Evolutionary conservation across 1,284 basidiomycete genomes (phyloP), one percentile per base, ranked within the genome.

Genomic region (Pholiota adiposa): DNA sequence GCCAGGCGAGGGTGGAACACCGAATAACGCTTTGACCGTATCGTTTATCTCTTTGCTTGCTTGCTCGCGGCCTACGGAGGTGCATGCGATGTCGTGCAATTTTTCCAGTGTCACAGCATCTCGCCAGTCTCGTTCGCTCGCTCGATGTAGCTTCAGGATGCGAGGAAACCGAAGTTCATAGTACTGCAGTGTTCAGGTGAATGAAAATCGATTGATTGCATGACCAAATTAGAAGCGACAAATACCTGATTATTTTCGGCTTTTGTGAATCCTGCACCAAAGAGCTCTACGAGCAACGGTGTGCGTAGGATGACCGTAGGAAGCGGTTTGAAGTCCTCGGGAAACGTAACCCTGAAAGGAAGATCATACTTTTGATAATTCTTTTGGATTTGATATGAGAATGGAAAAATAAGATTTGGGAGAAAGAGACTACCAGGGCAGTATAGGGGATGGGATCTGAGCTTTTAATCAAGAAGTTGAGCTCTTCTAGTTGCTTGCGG

Each of bases 131-230:
- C 92, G 83, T 58, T 93, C 90, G 12, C 67, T 72, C 0, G 74
- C 66, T 5, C 86, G 83, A 68, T 84, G 85, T 3, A 89, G 75
- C 69, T 93, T 94, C 29, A 81, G 77, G 23, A 94, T 78, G 44
- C 94, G 81, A 0, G 94, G 92, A 73, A 92, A 96, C 4, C 94
- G 88, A 3, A 94, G 78, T 67, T 92, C 92, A 68, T 94, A 95
- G 63, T 87, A 80, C 90, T 94, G 50, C n/a, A n/a, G n/a, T n/a
- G n/a, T n/a, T n/a, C n/a, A n/a, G n/a, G n/a, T n/a, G n/a, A n/a
- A n/a, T n/a, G n/a, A 52, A 34, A 31, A 40, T 44, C 34, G 44
- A 48, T 46, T 40, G 21, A 60, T 27, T 38, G 8, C 3, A 38
- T 21, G 4, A 27, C 11, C 29, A 31, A 38, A n/a, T 57, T 58